Evolutionary conservation across 805 yeast species (phyloP).

Genomic region (Candida coquimbonensis): DNA sequence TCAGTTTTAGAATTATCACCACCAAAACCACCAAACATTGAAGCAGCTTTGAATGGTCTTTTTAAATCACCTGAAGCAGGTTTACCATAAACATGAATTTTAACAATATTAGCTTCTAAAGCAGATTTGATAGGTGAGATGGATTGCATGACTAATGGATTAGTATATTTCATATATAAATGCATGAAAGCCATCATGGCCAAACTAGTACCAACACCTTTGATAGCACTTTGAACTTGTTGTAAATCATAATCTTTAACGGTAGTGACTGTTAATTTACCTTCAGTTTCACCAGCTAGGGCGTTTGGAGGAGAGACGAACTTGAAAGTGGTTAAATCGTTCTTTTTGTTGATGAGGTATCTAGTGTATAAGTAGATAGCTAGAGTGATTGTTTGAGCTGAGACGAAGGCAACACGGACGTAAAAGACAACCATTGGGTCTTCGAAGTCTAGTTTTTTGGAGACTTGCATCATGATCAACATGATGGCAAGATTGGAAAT

Average conservation of each 20-base stretch:
- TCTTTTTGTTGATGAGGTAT: conserved; percentile 56
- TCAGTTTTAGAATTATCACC: conserved; percentile 62
- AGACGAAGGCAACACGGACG: conserved; percentile 65
- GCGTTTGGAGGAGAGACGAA: conserved; percentile 82
- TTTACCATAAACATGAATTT: conserved; percentile 80
- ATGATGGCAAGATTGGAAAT: conserved; percentile 78
- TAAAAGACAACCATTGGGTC: conserved; percentile 66
- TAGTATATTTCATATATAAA: conserved; percentile 92
- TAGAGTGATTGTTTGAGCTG: conserved; percentile 60
- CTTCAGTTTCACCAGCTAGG: conserved; percentile 67
- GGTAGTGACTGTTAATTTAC: conserved; percentile 78
- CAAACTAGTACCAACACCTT: conserved; percentile 77
- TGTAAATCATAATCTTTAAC: conserved; percentile 90
- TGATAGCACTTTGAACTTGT: conserved; percentile 74
- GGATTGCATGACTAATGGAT: conserved; percentile 93
- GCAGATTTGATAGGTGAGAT: conserved; percentile 87
- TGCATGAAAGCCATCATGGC: conserved; percentile 99
- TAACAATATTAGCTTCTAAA: conserved; percentile 81
- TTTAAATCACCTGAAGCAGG: conserved; percentile 85
- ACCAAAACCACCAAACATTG: conserved; percentile 58
- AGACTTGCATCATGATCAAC: conserved; percentile 94
- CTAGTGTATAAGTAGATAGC: conserved; percentile 61
- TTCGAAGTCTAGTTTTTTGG: conserved; percentile 84
- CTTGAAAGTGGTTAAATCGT: conserved; percentile 87
- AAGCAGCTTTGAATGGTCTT: conserved; percentile 92